These are phyloP conservation scores for Castanopsis chinensis DNA, from an alignment of 306 rosid species.

Conservation along the genomic window DNA sequence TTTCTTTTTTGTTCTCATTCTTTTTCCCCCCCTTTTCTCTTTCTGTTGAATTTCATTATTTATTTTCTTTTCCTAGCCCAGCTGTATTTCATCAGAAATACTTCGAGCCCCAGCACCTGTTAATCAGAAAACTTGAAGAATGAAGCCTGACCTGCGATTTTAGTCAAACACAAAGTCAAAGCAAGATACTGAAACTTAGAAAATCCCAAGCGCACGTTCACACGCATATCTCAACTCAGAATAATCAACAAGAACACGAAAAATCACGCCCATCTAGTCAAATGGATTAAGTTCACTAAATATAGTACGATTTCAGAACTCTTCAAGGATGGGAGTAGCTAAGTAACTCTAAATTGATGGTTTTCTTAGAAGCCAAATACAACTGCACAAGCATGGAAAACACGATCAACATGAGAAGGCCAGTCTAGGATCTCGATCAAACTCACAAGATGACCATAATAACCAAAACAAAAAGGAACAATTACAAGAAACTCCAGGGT, in stretches of 20 bases:
- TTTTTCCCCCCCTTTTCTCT: neutral
- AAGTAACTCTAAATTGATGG: neutral
- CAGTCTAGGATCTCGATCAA: too few species aligned
- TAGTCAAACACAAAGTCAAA: conserved; percentile 44
- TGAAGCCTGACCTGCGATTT: conserved; percentile 45
- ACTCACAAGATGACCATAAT: neutral
- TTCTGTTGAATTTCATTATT: neutral
- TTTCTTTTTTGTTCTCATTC: neutral
- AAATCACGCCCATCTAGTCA: neutral
- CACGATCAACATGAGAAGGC: too few species aligned
- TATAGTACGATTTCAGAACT: neutral
- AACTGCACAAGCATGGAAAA: conserved; percentile 7
- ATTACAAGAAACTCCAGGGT: neutral
- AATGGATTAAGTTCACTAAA: neutral
- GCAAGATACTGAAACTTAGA: conserved; percentile 25
- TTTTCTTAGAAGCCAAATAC: neutral
- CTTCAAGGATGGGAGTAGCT: neutral
- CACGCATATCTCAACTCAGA: conserved; percentile 12
- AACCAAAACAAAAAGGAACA: neutral
- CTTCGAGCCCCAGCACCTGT: conserved; percentile 40
- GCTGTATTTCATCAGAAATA: conserved; percentile 23
- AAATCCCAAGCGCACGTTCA: conserved; percentile 14
- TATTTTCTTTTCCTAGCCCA: conserved; percentile 16
- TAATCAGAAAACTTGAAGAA: conserved; percentile 47
- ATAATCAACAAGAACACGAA: neutral